A percentile compares a stretch with the other conserved stretches of the same genome.
Conservation (phyloP, 371 early-diverging fungal species). For the Mucor plumbeus region DNA sequence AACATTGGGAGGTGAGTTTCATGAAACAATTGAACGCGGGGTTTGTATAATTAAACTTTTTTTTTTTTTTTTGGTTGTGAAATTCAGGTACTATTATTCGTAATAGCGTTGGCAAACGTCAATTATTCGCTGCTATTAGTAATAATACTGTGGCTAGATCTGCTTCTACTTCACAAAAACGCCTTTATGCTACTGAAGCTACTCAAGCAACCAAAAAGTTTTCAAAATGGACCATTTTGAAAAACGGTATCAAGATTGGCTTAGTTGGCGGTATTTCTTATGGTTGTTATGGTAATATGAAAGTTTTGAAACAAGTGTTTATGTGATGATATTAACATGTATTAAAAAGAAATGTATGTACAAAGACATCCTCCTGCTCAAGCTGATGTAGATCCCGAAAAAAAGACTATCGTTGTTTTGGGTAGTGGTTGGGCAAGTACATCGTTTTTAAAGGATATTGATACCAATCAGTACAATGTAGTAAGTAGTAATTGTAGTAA, state of each 20-base stretch:
- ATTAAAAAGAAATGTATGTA: slow-evolving; percentile 47
- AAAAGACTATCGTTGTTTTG: slow-evolving; percentile 81
- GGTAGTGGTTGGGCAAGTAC: slow-evolving; percentile 90
- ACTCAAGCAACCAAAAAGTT: slow-evolving; percentile 7
- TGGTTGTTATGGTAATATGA: slow-evolving; percentile 41
- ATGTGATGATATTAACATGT: background rate
- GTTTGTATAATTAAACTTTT: slow-evolving; percentile 7
- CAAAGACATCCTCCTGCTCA: slow-evolving; percentile 71
- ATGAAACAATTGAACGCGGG: background rate
- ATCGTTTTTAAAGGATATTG: slow-evolving; percentile 75
- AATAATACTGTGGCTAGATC: background rate
- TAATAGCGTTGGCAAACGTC: background rate
- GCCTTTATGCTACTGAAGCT: slow-evolving; percentile 11
- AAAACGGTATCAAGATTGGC: slow-evolving; percentile 40
- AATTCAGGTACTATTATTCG: slow-evolving; percentile 10
- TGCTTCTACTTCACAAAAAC: background rate
- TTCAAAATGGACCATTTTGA: slow-evolving; percentile 28
- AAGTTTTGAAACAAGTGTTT: background rate
- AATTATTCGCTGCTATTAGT: background rate
- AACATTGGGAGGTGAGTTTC: slow-evolving; percentile 18
- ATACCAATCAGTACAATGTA: slow-evolving; percentile 79
- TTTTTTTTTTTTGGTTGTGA: too few species aligned
- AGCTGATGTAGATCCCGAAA: slow-evolving; percentile 69
- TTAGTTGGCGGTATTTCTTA: slow-evolving; percentile 42
- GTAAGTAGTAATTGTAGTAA: slow-evolving; percentile 39